These are phyloP conservation scores for Pythium dissotocum DNA, from an alignment of 352 stramenopile species.

Conservation along the genomic window DNA sequence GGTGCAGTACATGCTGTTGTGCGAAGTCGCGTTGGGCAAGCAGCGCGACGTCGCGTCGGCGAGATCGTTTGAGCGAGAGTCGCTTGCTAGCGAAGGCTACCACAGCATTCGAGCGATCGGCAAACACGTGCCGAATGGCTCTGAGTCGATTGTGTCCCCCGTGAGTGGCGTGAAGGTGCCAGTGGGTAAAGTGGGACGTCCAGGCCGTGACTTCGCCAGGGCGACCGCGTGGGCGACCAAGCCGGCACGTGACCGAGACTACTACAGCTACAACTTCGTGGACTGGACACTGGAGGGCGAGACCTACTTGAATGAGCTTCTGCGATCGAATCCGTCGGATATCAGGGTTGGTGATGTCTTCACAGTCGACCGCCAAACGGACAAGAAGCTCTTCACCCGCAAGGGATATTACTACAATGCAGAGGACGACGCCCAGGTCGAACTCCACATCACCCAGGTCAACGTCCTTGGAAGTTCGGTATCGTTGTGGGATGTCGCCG, in stretches of 20 bases:
- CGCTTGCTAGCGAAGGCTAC: constrained; percentile 8
- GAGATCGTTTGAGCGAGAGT: background rate
- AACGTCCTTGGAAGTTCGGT: background rate
- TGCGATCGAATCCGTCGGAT: background rate
- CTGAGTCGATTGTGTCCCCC: constrained; percentile 22
- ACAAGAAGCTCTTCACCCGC: constrained; percentile 8
- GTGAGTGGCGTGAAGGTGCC: constrained; percentile 15
- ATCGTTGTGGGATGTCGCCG: constrained; percentile 13
- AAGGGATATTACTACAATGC: constrained; percentile 1
- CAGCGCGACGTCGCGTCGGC: constrained; percentile 10
- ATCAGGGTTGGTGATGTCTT: background rate
- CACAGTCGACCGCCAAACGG: background rate
- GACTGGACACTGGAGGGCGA: background rate
- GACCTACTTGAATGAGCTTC: constrained; percentile 3
- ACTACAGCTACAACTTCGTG: constrained; percentile 4
- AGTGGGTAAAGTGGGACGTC: constrained; percentile 17
- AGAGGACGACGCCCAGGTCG: constrained; percentile 5
- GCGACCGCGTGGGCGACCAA: constrained; percentile 14
- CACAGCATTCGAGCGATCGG: constrained; percentile 28
- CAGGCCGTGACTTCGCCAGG: constrained; percentile 19
- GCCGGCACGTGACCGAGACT: background rate
- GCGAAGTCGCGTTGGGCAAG: constrained; percentile 58
- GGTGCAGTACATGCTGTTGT: constrained; percentile 73
- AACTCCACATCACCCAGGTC: constrained; percentile 8
- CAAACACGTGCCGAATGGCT: constrained; percentile 16